Base-by-base conservation (phyloP, 768 basidiomycete species). In the Tricholoma flavovirens region DNA sequence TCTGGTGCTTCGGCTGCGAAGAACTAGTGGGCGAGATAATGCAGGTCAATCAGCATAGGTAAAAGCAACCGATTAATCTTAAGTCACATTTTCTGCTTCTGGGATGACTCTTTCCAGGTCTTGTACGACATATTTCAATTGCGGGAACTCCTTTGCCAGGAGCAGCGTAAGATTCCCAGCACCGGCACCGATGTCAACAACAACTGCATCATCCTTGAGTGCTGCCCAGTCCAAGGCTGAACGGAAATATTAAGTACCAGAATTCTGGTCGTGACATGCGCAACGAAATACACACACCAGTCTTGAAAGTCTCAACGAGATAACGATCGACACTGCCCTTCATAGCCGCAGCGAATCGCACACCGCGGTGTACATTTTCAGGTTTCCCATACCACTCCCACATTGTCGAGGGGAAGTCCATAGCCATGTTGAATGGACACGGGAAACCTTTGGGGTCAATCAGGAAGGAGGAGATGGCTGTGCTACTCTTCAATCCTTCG, bases 131-230 rank as follows among this genome's bases (percentile, higher is more conserved):
- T 68, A 71, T 15, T 64, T 62, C 11, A 74, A 57, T 26, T 73
- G 62, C 7, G 70, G 68, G 57, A 65, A 67, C 1, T 58, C 63
- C 45, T 70, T 67, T 2, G 64, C 58, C n/a, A 76, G 45, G 11
- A 59, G 59, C 15, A 74, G 57, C 0, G 69, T 65, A 8, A 67
- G 61, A 8, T 66, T 62, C 1, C 75, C 75, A n/a, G 70, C 55
- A 36, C 69, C 67, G 14, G 73, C 74, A 7, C 75, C 75, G 4
- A 77, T 69, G 33, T 72, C 71, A 3, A 72, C 71, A 14, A 71
- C 53, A 17, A 64, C 49, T 19, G 59, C 58, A 7, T 57, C 62
- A 0, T 58, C 48, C 1, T 61, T 57, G 11, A 69, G 49, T 8
- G 45, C 17, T 11, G 58, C 46, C 57, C 64, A 59, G 14, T 63